These are phyloP conservation scores for Closterium sp. DNA, from an alignment of 139 green algal genomes.

Conservation along the genomic window DNA sequence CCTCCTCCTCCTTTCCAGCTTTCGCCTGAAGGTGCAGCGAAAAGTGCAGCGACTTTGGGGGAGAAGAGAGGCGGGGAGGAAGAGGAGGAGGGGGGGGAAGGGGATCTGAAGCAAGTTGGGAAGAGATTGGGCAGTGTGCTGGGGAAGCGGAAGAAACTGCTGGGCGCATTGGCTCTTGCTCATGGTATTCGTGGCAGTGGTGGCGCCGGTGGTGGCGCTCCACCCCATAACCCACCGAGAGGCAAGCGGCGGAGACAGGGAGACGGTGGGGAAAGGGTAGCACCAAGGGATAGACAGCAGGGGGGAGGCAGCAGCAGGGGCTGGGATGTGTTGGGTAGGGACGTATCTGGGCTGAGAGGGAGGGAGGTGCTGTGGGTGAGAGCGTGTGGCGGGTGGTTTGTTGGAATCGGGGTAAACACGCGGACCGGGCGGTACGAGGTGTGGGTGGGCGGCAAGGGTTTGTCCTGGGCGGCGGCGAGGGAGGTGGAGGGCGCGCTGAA, in stretches of 20 bases:
- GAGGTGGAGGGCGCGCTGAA: not conserved
- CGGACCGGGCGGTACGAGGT: not conserved
- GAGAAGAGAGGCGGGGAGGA: not conserved
- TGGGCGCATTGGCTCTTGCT: not conserved
- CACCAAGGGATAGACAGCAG: not conserved
- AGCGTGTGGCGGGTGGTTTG: slow-evolving; percentile 1
- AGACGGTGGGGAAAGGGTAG: not conserved
- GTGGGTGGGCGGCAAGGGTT: not conserved
- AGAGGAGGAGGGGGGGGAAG: not conserved
- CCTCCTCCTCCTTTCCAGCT: not conserved
- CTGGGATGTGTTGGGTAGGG: not conserved
- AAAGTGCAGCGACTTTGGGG: not conserved
- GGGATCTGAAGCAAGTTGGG: not conserved
- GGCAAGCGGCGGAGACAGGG: not conserved
- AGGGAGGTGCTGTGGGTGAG: slow-evolving; percentile 9
- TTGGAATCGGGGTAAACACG: not conserved
- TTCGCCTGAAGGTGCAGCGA: not conserved
- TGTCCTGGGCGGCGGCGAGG: not conserved
- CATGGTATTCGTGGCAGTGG: not conserved
- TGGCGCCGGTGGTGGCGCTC: not conserved
- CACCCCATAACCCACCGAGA: not conserved
- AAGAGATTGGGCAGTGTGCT: not conserved
- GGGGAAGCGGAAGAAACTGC: not conserved
- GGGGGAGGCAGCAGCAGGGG: not conserved
- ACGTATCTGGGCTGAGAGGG: not conserved